Evolutionary conservation across 495 filamentous ascomycete genomes (phyloP).

Genomic region (Pyrenula massariospora): DNA sequence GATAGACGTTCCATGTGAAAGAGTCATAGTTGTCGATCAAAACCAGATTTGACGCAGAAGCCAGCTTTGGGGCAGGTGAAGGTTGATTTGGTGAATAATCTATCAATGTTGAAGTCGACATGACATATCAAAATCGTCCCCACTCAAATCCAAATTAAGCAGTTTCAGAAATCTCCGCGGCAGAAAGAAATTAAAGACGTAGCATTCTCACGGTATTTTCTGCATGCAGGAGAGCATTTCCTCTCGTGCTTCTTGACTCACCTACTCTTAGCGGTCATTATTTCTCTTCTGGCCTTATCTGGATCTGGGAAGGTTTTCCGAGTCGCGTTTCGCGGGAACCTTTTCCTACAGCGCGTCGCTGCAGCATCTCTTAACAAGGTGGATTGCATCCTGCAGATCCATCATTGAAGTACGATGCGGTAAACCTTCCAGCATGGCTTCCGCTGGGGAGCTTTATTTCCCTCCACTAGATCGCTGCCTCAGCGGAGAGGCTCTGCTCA

Average conservation of each 20-base stretch:
- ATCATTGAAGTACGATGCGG: neutral
- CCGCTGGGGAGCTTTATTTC: conserved; percentile 1
- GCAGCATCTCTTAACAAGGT: neutral
- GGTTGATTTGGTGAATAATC: conserved; percentile 83
- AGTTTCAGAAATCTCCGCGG: neutral
- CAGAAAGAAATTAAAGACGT: neutral
- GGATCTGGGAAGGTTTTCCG: neutral
- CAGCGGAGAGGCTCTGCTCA: neutral
- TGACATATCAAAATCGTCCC: conserved; percentile 16
- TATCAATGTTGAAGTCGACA: conserved; percentile 46
- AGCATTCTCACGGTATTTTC: too few species aligned
- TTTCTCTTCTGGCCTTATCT: neutral
- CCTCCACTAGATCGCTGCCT: conserved; percentile 1
- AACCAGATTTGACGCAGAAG: conserved; percentile 78
- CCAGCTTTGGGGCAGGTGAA: conserved; percentile 50
- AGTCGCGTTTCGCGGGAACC: neutral
- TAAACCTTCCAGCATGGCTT: neutral
- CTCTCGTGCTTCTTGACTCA: too few species aligned
- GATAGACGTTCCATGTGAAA: conserved; percentile 98
- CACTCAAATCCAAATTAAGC: conserved; percentile 1
- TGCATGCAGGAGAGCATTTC: too few species aligned
- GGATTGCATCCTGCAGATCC: neutral
- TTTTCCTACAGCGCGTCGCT: neutral
- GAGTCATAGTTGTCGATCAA: conserved; percentile 99
- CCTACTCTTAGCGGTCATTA: neutral